Conservation (phyloP, 2,329 filamentous ascomycete genomes). For the Metarhizium brunneum region DNA sequence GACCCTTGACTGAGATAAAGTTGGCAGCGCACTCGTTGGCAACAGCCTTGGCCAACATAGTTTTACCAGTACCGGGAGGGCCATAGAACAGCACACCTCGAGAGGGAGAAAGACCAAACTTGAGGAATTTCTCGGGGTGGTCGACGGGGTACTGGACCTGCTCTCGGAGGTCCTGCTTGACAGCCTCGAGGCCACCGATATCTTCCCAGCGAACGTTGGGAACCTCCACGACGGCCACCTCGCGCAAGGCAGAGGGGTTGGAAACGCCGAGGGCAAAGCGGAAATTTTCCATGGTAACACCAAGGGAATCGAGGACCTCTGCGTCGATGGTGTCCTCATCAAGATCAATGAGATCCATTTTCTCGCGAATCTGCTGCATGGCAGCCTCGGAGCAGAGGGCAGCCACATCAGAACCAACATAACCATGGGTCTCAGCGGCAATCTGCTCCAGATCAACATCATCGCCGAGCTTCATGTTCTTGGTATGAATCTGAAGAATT, state of each 20-base stretch:
- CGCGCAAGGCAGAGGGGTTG: conserved; percentile 96
- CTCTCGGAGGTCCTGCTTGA: conserved; percentile 99
- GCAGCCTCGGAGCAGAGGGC: conserved; percentile 98
- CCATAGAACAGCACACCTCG: conserved; percentile 98
- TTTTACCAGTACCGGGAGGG: conserved; percentile 99
- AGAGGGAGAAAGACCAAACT: conserved; percentile 96
- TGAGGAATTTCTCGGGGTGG: conserved; percentile 99
- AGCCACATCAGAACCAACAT: conserved; percentile 96
- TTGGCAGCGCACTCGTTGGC: conserved; percentile 99
- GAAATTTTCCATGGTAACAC: conserved; percentile 99
- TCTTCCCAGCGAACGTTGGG: conserved; percentile 99
- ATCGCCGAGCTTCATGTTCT: conserved; percentile 99
- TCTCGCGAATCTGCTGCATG: conserved; percentile 99
- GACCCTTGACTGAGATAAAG: conserved; percentile 99
- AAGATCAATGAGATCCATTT: conserved; percentile 99
- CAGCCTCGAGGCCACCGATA: conserved; percentile 93
- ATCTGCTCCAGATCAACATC: conserved; percentile 97
- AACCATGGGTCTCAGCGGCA: conserved; percentile 95
- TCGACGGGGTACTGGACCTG: conserved; percentile 98
- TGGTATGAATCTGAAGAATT: conserved; percentile 98
- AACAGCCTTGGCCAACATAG: conserved; percentile 96
- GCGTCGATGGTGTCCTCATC: conserved; percentile 99
- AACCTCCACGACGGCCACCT: conserved; percentile 97
- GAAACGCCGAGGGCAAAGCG: conserved; percentile 94
- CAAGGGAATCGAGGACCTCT: conserved; percentile 93